Evolutionary conservation across 2,329 filamentous ascomycete species (phyloP).

Genomic region (Geosmithia morbida): DNA sequence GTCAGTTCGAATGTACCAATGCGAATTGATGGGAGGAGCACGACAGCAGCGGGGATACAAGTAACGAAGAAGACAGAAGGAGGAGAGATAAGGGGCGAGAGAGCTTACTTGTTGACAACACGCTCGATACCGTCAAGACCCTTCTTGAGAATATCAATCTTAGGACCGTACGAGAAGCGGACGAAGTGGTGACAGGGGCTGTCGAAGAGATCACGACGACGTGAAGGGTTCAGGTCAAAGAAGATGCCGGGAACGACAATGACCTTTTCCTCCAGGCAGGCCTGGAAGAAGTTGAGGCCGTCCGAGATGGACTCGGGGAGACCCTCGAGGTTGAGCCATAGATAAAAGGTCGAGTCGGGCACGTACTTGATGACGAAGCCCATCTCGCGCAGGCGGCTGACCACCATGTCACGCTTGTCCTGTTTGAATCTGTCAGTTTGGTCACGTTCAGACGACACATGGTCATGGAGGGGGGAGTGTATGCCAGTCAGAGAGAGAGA

Average conservation of each 20-base stretch:
- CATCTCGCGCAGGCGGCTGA: constrained; percentile 66
- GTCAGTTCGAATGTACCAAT: neutral
- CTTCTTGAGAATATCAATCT: constrained; percentile 62
- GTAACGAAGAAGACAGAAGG: no score
- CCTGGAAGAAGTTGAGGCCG: constrained; percentile 93
- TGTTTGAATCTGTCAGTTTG: no score
- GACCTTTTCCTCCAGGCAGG: constrained; percentile 83
- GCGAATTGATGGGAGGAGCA: neutral
- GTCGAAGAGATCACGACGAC: constrained; percentile 83
- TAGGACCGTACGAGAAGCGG: constrained; percentile 70
- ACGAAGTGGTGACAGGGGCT: constrained; percentile 90
- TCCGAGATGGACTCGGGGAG: constrained; percentile 76
- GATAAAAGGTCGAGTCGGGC: constrained; percentile 88
- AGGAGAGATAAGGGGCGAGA: neutral
- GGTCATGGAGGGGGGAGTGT: no score
- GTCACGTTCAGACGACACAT: no score
- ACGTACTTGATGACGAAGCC: constrained; percentile 76
- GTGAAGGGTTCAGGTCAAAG: constrained; percentile 88
- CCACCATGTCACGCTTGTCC: constrained; percentile 84
- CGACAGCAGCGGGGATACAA: no score
- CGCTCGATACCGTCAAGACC: constrained; percentile 77
- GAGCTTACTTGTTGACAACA: constrained; percentile 54
- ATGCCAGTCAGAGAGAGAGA: neutral
- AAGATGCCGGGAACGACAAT: constrained; percentile 97
- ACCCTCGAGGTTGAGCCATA: constrained; percentile 51